Evolutionary conservation across 1,284 basidiomycete species (phyloP).

Genomic region (Moesziomyces sp.): DNA sequence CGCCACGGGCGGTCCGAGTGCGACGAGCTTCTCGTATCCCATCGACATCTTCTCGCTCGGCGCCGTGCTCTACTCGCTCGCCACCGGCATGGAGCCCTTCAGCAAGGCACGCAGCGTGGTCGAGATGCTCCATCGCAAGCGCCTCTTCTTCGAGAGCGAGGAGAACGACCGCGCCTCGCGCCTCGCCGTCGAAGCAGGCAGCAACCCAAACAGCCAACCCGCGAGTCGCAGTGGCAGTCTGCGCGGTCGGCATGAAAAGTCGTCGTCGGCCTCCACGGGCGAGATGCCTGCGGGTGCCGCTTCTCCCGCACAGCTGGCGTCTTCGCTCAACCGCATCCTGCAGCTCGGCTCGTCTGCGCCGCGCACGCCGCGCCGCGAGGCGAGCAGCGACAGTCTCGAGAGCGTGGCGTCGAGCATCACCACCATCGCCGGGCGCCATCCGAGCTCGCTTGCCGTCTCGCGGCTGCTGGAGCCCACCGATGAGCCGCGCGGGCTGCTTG

Average conservation of each 20-base stretch:
- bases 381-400: constrained; percentile 55
- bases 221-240: constrained; percentile 48
- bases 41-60: constrained; percentile 64
- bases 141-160: constrained; percentile 61
- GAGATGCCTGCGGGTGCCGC: constrained; percentile 7
- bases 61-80: constrained; percentile 63
- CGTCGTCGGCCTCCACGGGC: not conserved
- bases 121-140: constrained; percentile 64
- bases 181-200: constrained; percentile 47
- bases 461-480: constrained; percentile 49
- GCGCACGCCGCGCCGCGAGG: constrained; percentile 17
- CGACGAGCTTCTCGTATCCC: constrained; percentile 53
- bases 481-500: constrained; percentile 35
- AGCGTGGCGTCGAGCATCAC: constrained; percentile 56
- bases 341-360: constrained; percentile 5
- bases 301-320: constrained; percentile 15
- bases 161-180: constrained; percentile 60
- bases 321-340: constrained; percentile 16
- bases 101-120: constrained; percentile 57
- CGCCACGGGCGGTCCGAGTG: constrained; percentile 32
- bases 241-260: constrained; percentile 28
- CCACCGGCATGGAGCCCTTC: constrained; percentile 60
- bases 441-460: constrained; percentile 24
- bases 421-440: constrained; percentile 46
- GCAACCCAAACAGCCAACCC: constrained; percentile 29